Evolutionary conservation across 169 alveolate genomes (phyloP), one percentile per base, ranked within the genome.

Genomic region (Hammondia hammondi): DNA sequence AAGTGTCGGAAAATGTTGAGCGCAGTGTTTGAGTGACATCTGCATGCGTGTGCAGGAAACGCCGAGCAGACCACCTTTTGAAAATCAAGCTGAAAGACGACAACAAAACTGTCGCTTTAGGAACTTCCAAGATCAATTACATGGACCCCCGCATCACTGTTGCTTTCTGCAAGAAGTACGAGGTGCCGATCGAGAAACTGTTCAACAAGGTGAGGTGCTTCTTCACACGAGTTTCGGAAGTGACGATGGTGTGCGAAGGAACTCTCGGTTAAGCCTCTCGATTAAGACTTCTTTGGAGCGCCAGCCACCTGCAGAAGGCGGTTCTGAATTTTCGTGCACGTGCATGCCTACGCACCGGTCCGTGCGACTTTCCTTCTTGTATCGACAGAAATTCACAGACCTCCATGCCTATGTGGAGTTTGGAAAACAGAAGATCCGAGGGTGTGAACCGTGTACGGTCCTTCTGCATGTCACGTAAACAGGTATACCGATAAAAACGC

Each of bases 81-180:
- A 71, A 43, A 17, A 98, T 98, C 97, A 97, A 98, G 91, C 98
- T 97, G 94, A 98, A 98, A 96, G 99, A 98, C 95, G 99, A 98
- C 89, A 99, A 99, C 96, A 99, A 99, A 96, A 98, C 99, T 71
- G 98, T 99, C 88, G 99, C 99, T 45, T 95, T 99, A 91, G 99
- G 99, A 46, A 99, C 99, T 14, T 98, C 99, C n/a, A 99, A 99
- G 96, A 99, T 99, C 92, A 99, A 99, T 97, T 99, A 99, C 97
- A 99, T 99, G 99, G 99, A 99, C 96, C 99, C 99, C 4, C 97
- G 99, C 94, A 99, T 99, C 73, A 98, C 99, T 6, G 99, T 99
- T 48, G 99, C 99, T 73, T 99, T 99, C 98, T 99, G 99, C 94
- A 99, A 99, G 95, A 96, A 97, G 91, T 97, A 97, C 95, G 99